phyloP scores from a whole-genome alignment of 164 flowering plant genomes.

The Stephania yunnanensis region DNA sequence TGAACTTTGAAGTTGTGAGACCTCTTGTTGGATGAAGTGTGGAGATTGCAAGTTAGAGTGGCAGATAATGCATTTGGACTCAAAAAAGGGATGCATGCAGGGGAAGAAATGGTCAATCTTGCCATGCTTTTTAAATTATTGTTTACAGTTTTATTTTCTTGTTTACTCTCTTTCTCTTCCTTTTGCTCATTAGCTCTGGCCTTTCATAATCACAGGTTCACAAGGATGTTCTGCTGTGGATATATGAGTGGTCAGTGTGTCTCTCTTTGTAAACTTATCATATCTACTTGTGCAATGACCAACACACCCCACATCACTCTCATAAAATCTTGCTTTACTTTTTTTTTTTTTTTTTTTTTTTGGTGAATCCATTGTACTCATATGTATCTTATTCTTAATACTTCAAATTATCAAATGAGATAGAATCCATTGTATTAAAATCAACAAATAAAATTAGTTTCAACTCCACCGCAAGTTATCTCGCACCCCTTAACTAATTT shows the following conservation, averaged over 20 bases:
- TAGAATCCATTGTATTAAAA: too few relatives aligned
- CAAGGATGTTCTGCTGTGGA: conserved; percentile 4
- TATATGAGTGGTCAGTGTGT: conserved; percentile 13
- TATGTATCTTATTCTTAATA: too few relatives aligned
- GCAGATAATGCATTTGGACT: conserved; percentile 19
- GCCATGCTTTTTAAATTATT: conserved; percentile 17
- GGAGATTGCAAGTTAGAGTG: conserved; percentile 4
- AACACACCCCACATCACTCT: conserved; percentile 3
- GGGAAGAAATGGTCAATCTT: conserved; percentile 31
- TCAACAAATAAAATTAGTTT: too few relatives aligned
- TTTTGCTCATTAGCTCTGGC: neutral
- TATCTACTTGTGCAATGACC: conserved; percentile 13
- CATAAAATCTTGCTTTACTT: too few relatives aligned
- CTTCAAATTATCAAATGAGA: too few relatives aligned
- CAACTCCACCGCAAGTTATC: too few relatives aligned
- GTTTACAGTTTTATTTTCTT: neutral
- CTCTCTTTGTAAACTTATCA: conserved; percentile 1
- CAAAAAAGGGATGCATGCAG: conserved; percentile 22
- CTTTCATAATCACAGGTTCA: neutral
- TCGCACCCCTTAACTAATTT: too few relatives aligned
- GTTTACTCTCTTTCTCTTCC: neutral
- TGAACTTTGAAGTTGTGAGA: conserved; percentile 30
- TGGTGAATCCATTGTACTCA: too few relatives aligned
- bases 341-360: too few relatives aligned
- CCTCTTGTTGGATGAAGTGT: conserved; percentile 19